Percentiles rank a stretch among this genome's conserved stretches.
phyloP scores from a whole-genome alignment of 257 asterid genomes.

The Phtheirospermum japonicum region DNA sequence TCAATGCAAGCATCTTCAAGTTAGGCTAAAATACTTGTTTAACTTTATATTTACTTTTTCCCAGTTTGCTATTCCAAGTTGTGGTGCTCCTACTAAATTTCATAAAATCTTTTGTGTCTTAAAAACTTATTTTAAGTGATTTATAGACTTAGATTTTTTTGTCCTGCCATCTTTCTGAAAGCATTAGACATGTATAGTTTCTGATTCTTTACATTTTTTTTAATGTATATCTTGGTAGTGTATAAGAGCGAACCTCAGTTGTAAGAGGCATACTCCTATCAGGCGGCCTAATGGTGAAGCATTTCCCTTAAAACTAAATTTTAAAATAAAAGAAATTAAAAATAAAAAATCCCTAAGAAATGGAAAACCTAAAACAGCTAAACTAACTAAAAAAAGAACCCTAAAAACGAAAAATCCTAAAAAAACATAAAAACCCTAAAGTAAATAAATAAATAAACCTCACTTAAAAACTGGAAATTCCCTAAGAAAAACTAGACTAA shows the following conservation, averaged over 20 bases:
- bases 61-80: background rate
- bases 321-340: no score
- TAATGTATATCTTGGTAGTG: background rate
- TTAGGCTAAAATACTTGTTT: background rate
- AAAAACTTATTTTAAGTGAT: background rate
- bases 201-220: background rate
- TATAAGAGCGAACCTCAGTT: background rate
- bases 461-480: background rate
- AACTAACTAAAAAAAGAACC: no score
- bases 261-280: no score
- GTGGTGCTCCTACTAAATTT: slow-evolving; percentile 9
- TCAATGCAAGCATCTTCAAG: background rate
- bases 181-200: background rate
- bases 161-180: background rate
- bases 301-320: no score
- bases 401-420: no score
- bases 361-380: no score
- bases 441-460: no score
- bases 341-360: no score
- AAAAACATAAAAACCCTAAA: no score
- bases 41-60: background rate
- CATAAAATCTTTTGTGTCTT: background rate
- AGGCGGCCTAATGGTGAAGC: no score
- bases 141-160: slow-evolving; percentile 1
- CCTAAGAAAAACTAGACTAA: slow-evolving; percentile 5